A percentile compares a stretch with the other conserved stretches of the same genome.
Conservation (phyloP, 192 early-diverging fungal genomes). For the Coemansia furcata region DNA sequence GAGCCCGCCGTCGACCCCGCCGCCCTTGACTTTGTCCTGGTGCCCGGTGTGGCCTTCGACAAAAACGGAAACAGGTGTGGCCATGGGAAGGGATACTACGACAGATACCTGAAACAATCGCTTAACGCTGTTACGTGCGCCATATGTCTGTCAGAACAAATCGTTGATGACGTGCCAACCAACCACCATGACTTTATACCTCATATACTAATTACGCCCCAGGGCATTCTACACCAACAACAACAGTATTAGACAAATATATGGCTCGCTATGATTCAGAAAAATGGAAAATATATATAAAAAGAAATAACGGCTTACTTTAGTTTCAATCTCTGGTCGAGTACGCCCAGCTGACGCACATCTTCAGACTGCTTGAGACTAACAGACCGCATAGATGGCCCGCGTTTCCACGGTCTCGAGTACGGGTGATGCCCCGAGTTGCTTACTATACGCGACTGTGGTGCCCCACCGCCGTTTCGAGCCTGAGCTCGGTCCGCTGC, state of each 20-base stretch:
- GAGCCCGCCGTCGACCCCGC: conserved; percentile 16
- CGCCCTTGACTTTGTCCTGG: conserved; percentile 34
- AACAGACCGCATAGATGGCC: conserved; percentile 43
- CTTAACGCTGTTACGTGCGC: conserved; percentile 25
- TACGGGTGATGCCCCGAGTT: conserved; percentile 33
- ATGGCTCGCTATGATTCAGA: background rate
- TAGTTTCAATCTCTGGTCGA: conserved; percentile 44
- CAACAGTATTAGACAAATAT: background rate
- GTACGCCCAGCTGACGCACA: conserved; percentile 38
- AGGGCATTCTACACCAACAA: conserved; percentile 14
- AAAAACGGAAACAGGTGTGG: conserved; percentile 27
- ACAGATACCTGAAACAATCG: conserved; percentile 19
- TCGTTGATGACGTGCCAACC: conserved; percentile 25
- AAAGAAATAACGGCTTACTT: conserved; percentile 17
- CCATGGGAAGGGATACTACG: conserved; percentile 49
- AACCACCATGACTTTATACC: conserved; percentile 28
- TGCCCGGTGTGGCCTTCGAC: conserved; percentile 49
- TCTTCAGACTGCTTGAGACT: conserved; percentile 51
- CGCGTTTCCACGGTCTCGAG: conserved; percentile 13
- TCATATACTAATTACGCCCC: conserved; percentile 23
- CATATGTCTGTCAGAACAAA: conserved; percentile 32
- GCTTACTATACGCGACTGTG: conserved; percentile 5
- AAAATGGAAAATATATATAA: background rate
- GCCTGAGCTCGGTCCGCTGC: conserved; percentile 32
- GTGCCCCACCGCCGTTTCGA: conserved; percentile 7